Base-by-base conservation (phyloP, 306 rosid genomes). In the Luffa acutangula region DNA sequence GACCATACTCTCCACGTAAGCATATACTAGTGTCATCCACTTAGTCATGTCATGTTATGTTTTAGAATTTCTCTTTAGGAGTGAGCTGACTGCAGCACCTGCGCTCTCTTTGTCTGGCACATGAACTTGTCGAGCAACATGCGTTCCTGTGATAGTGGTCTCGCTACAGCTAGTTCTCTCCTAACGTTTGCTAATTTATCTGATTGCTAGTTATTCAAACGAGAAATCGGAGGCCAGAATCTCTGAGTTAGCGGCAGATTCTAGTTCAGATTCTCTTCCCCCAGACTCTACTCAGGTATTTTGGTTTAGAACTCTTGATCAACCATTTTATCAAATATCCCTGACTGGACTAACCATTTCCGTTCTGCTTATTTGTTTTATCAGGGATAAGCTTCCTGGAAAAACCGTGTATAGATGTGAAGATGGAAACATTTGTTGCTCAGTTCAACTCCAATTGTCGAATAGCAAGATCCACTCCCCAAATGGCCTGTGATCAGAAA, bases 1-100 rank as follows among this genome's bases (percentile, higher is more conserved):
- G 84, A 95, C 99, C 74, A 93, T 95, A 83, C 99, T 95, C 48
- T 95, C 99, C 60, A 95, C 97, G 97, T 95, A 85, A 60, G 92
- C 73, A 78, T 81, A 75, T 33, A 67, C 21, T 34, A 78, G 56
- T 5, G 34, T 67, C 59, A 6, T 60, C 53, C 0, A 9, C 15
- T 3, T 80, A 43, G 8, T 49, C 36, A 5, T 82, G 45, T 79
- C n/a, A 17, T 5, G 9, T 36, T 52, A 31, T 46, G 5, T 39
- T 85, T 17, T 66, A 17, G 18, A 41, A 6, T 15, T 8, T n/a
- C 31, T 42, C 58, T 31, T 46, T 71, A 46, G 11, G 21, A 14
- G 54, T 15, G 21, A 46, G 58, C 43, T 20, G 39, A 71, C n/a
- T n/a, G n/a, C n/a, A n/a, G n/a, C n/a, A n/a, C n/a, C n/a, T n/a